These are phyloP conservation scores for Termitomyces sp. DNA, from an alignment of 768 basidiomycete genomes.

Conservation along the genomic window DNA sequence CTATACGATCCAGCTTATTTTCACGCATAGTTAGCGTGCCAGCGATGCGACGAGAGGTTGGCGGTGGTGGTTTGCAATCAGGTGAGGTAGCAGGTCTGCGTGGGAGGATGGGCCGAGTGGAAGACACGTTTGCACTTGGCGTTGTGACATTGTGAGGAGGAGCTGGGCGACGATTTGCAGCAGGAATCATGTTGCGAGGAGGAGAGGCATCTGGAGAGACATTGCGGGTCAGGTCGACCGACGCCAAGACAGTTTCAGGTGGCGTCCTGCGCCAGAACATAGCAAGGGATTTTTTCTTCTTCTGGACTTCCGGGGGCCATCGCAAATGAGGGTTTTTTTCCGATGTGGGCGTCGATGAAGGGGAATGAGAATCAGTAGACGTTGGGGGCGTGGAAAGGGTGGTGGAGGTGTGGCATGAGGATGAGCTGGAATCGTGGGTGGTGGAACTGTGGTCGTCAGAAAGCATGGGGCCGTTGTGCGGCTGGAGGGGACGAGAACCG, in stretches of 20 bases:
- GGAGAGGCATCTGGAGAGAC: slow-evolving; percentile 4
- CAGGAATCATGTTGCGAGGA: slow-evolving; percentile 2
- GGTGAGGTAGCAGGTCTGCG: slow-evolving; percentile 20
- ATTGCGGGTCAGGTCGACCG: slow-evolving; percentile 9
- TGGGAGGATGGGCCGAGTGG: slow-evolving; percentile 17
- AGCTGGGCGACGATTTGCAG: slow-evolving; percentile 11
- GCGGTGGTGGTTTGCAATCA: slow-evolving; percentile 15
- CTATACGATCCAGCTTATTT: slow-evolving; percentile 60
- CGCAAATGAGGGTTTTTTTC: slow-evolving; percentile 1
- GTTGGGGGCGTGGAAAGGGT: slow-evolving; percentile 17
- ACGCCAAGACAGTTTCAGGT: slow-evolving; percentile 10
- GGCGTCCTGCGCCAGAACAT: slow-evolving; percentile 18
- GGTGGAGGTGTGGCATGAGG: slow-evolving; percentile 15
- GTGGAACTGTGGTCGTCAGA: slow-evolving; percentile 14
- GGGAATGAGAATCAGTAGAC: slow-evolving; percentile 9
- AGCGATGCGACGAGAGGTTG: slow-evolving; percentile 10
- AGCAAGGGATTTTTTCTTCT: slow-evolving; percentile 12
- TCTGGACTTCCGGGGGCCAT: slow-evolving; percentile 13
- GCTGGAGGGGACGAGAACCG: slow-evolving; percentile 24
- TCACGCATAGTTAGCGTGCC: slow-evolving; percentile 13
- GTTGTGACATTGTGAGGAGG: slow-evolving; percentile 13
- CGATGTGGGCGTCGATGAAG: slow-evolving; percentile 4
- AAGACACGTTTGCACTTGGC: slow-evolving; percentile 10
- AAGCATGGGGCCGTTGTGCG: slow-evolving; percentile 24
- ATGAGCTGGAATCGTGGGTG: slow-evolving; percentile 9